These are phyloP conservation scores for Oxyria digyna DNA, from an alignment of 148 eudicot species.

Conservation along the genomic window DNA sequence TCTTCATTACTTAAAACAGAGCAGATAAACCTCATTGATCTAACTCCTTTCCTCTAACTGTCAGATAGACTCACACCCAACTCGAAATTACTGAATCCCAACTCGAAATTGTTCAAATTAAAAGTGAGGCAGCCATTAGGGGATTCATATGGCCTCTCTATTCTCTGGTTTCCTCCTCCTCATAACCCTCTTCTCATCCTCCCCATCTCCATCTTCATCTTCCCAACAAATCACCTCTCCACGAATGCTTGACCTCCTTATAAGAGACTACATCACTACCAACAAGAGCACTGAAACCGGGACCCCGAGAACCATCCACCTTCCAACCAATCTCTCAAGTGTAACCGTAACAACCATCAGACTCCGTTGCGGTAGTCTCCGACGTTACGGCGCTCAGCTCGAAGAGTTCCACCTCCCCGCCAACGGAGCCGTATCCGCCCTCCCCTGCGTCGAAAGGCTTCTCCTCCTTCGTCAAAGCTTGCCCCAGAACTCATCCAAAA, in stretches of 20 bases:
- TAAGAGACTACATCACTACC: slow-evolving; percentile 61
- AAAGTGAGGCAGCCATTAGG: neutral
- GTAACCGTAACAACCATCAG: slow-evolving; percentile 32
- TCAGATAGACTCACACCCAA: neutral
- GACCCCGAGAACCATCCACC: slow-evolving; percentile 20
- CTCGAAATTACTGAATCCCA: neutral
- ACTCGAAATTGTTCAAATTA: neutral
- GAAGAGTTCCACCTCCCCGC: slow-evolving; percentile 40
- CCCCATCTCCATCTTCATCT: slow-evolving; percentile 16
- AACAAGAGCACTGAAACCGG: slow-evolving; percentile 42
- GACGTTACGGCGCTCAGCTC: slow-evolving; percentile 57
- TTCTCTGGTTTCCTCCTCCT: slow-evolving; percentile 21
- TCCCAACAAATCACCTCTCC: slow-evolving; percentile 35
- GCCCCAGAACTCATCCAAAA: slow-evolving; percentile 42
- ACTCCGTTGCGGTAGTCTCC: slow-evolving; percentile 73
- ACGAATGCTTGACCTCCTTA: slow-evolving; percentile 57
- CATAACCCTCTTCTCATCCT: slow-evolving; percentile 15
- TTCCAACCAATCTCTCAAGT: slow-evolving; percentile 67
- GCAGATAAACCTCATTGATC: no score
- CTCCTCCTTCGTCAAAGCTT: slow-evolving; percentile 49
- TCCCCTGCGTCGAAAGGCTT: slow-evolving; percentile 67
- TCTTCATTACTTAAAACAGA: no score
- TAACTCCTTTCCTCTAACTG: no score
- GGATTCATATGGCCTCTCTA: slow-evolving; percentile 42
- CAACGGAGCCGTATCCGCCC: slow-evolving; percentile 28